Base-by-base conservation (phyloP, 78 protist genomes). In the Guillardia theta region DNA sequence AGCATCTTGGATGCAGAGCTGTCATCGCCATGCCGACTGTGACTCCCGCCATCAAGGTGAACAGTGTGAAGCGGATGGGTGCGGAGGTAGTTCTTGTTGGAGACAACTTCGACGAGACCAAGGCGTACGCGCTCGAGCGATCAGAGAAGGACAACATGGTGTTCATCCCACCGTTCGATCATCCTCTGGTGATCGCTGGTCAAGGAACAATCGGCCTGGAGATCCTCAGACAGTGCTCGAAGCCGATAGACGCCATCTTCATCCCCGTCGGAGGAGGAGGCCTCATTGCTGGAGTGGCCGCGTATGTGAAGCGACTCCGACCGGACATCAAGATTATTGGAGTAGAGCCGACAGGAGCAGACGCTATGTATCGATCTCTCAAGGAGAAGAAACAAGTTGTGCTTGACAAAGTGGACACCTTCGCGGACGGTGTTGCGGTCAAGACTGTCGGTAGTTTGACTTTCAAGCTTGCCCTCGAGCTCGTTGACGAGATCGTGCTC, bases 391-490 rank as follows among this genome's bases (percentile, higher is more conserved):
- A 36, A 33, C 44, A n/a, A 4, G 88, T 77, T 27, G 12, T 36
- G 41, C 88, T 46, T 21, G 64, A 48, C 64, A 30, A 87, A 41
- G 64, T 48, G n/a, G 64, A 41, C 88, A 36, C 88, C 0, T 96
- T 96, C 88, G 97, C 96, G 19, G 97, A 96, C 92, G 97, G 97
- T 24, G 97, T 96, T 18, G 97, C 97, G 4, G 97, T 96, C 90
- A 58, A 77, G 76, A 43, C 62, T 12, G 18, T 18, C 18, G 62
- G 62, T 6, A 64, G 22, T 50, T 50, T 50, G 58, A 10, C 64
- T 27, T 12, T 64, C 15, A 33, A 6, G n/a, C 22, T 21, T 12
- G 83, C 4, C 15, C 45, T 27, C 62, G 36, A 22, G 45, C 54
- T 39, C 18, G 48, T 45, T 18, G 95, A 94, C 92, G 95, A 88